These are phyloP conservation scores for Mycena vitilis DNA, from an alignment of 768 basidiomycete species.

Conservation along the genomic window DNA sequence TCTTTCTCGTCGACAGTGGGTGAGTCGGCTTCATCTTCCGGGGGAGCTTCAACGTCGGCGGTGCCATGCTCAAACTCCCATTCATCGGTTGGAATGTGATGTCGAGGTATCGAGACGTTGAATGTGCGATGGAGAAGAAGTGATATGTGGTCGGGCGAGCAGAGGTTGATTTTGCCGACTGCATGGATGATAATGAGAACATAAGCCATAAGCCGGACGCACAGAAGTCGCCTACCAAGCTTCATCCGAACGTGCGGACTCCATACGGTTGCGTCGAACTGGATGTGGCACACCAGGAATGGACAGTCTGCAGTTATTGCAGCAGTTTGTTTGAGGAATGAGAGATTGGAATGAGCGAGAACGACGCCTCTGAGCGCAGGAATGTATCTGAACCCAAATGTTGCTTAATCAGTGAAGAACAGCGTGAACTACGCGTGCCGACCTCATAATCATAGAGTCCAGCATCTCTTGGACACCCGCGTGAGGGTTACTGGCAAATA, in stretches of 20 bases:
- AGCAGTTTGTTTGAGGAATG: slow-evolving; percentile 73
- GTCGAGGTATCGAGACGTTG: slow-evolving; percentile 93
- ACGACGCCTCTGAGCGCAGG: slow-evolving; percentile 89
- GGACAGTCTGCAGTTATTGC: slow-evolving; percentile 86
- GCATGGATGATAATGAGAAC: slow-evolving; percentile 17
- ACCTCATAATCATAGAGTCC: slow-evolving; percentile 97
- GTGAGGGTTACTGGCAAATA: slow-evolving; percentile 79
- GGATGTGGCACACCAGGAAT: slow-evolving; percentile 78
- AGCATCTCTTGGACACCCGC: slow-evolving; percentile 89
- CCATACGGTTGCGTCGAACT: slow-evolving; percentile 91
- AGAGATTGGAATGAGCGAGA: slow-evolving; percentile 84
- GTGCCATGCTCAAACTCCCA: slow-evolving; percentile 92
- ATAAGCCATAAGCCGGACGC: slow-evolving; percentile 3
- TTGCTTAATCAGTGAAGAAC: slow-evolving; percentile 9
- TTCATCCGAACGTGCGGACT: slow-evolving; percentile 85
- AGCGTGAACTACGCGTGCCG: slow-evolving; percentile 36
- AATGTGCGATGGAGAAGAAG: slow-evolving; percentile 92
- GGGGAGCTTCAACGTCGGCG: slow-evolving; percentile 84
- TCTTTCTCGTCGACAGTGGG: slow-evolving; percentile 49
- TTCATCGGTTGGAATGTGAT: slow-evolving; percentile 84
- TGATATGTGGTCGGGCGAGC: slow-evolving; percentile 92
- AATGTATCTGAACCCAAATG: slow-evolving; percentile 71
- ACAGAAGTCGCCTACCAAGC: slow-evolving; percentile 64
- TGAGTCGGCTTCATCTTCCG: slow-evolving; percentile 40
- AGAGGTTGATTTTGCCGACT: slow-evolving; percentile 91